Conservation (phyloP, 192 early-diverging fungal species). For the Cetraspora pellucida region DNA sequence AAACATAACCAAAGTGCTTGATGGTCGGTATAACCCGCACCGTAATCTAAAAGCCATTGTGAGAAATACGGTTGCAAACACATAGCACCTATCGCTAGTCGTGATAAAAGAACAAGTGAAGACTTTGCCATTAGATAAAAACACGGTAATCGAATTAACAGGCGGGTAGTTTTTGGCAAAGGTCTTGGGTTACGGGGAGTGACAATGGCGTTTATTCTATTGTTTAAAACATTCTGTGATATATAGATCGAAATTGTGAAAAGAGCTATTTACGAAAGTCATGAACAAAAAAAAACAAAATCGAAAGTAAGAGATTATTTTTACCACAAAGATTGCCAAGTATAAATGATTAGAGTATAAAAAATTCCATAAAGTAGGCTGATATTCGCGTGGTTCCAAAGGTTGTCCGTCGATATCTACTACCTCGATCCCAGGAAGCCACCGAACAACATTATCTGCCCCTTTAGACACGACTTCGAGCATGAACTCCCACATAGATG, state of each 20-base stretch:
- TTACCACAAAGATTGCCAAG: conserved; percentile 33
- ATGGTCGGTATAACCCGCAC: conserved; percentile 33
- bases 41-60: background rate
- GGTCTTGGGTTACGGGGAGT: conserved; percentile 50
- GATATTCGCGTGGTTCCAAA: conserved; percentile 20
- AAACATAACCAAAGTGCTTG: conserved; percentile 35
- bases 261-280: background rate
- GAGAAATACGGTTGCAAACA: conserved; percentile 24
- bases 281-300: background rate
- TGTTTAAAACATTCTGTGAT: conserved; percentile 46
- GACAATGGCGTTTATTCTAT: conserved; percentile 55
- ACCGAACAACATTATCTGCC: background rate
- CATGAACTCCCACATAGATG: conserved; percentile 9
- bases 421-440: background rate
- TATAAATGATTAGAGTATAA: conserved; percentile 29
- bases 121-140: conserved; percentile 50
- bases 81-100: background rate
- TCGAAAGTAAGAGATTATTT: background rate
- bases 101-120: conserved; percentile 37
- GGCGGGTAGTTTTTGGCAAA: conserved; percentile 41
- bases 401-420: conserved; percentile 3
- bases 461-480: conserved; percentile 11
- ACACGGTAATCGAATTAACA: conserved; percentile 46
- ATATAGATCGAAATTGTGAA: background rate
- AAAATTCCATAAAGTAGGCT: conserved; percentile 33